Evolutionary conservation across 768 basidiomycete species (phyloP).

Genomic region (Tricholoma furcatifolium): DNA sequence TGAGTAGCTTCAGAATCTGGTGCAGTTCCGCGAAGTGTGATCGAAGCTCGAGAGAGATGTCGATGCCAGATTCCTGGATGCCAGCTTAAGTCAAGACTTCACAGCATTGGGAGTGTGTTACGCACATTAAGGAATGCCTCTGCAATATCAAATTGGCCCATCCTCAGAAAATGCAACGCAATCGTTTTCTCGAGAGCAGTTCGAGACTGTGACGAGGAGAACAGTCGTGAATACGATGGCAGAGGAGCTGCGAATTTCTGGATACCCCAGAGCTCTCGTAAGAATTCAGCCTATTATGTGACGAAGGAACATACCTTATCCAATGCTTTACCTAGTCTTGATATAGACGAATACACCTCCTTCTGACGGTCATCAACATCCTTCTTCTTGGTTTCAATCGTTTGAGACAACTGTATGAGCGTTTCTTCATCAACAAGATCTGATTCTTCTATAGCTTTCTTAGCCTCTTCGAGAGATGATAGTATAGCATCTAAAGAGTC

Average conservation of each 20-base stretch:
- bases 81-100: conserved; percentile 4
- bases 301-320: conserved; percentile 70
- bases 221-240: conserved; percentile 67
- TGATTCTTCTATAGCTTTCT: conserved; percentile 48
- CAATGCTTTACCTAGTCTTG: conserved; percentile 78
- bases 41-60: conserved; percentile 50
- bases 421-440: conserved; percentile 47
- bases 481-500: conserved; percentile 68
- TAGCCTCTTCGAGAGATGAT: conserved; percentile 53
- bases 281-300: background rate
- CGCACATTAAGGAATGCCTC: conserved; percentile 71
- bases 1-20: conserved; percentile 65
- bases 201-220: conserved; percentile 58
- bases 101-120: conserved; percentile 8
- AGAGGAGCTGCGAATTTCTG: conserved; percentile 61
- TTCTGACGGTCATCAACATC: conserved; percentile 88
- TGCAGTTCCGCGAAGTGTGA: conserved; percentile 69
- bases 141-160: conserved; percentile 77
- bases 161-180: conserved; percentile 75
- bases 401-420: conserved; percentile 49
- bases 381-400: conserved; percentile 72
- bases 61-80: conserved; percentile 63
- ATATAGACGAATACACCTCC: conserved; percentile 77
- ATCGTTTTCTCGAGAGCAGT: conserved; percentile 67
- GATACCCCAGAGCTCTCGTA: background rate